Evolutionary conservation across 2,329 filamentous ascomycete species (phyloP).

Genomic region (Ophiostoma montium): DNA sequence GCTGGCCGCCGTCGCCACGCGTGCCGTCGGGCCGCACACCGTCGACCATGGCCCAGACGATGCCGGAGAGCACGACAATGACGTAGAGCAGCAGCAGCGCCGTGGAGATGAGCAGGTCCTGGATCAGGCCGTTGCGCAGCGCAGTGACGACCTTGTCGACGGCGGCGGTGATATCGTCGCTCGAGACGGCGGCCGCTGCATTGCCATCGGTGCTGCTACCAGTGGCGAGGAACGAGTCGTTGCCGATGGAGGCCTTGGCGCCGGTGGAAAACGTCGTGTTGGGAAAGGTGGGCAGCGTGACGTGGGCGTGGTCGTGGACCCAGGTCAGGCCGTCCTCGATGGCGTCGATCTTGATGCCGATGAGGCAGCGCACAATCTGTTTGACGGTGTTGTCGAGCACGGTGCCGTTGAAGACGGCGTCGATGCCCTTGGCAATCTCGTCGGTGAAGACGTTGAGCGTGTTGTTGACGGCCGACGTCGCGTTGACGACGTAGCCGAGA

Average conservation of each 20-base stretch:
- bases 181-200: slow-evolving; percentile 38
- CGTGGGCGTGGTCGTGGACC: slow-evolving; percentile 75
- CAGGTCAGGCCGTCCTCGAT: slow-evolving; percentile 86
- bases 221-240: slow-evolving; percentile 45
- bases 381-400: slow-evolving; percentile 64
- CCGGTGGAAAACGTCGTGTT: slow-evolving; percentile 76
- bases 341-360: slow-evolving; percentile 70
- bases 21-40: slow-evolving; percentile 46
- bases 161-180: slow-evolving; percentile 68
- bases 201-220: not conserved
- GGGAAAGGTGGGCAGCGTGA: slow-evolving; percentile 64
- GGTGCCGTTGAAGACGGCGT: slow-evolving; percentile 68
- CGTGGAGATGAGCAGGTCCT: slow-evolving; percentile 68
- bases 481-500: slow-evolving; percentile 74
- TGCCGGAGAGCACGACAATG: slow-evolving; percentile 59
- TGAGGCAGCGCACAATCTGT: slow-evolving; percentile 73
- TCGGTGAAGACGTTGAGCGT: slow-evolving; percentile 74
- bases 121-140: slow-evolving; percentile 52
- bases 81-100: slow-evolving; percentile 65
- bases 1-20: slow-evolving; percentile 43
- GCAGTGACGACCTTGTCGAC: slow-evolving; percentile 55
- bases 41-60: slow-evolving; percentile 49
- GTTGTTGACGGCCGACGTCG: slow-evolving; percentile 67
- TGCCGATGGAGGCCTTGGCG: slow-evolving; percentile 45
- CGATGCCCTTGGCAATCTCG: slow-evolving; percentile 60